A percentile compares a stretch with the other conserved stretches of the same genome.
Conservation (phyloP, 2,329 filamentous ascomycete genomes). For the Neonectria punicea region DNA sequence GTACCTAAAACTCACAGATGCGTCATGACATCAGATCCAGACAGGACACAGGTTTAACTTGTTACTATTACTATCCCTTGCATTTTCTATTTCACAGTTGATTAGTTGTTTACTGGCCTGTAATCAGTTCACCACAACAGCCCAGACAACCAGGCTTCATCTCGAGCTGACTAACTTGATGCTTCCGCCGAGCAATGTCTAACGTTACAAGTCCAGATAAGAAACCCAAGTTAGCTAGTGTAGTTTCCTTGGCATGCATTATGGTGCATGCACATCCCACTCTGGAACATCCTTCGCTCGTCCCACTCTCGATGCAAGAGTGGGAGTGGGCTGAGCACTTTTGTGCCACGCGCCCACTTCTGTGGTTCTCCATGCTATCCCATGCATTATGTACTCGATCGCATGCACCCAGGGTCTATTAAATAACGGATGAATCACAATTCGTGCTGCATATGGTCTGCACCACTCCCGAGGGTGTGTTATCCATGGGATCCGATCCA, state of each 20-base stretch:
- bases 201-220: background rate
- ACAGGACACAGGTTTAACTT: background rate
- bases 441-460: background rate
- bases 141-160: too few relatives aligned
- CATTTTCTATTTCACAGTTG: background rate
- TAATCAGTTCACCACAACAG: too few relatives aligned
- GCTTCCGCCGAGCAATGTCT: background rate
- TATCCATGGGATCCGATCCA: background rate
- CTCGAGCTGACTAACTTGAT: background rate
- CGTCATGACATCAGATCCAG: too few relatives aligned
- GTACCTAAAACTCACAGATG: too few relatives aligned
- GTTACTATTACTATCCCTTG: background rate
- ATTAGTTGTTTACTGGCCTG: background rate
- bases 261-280: background rate
- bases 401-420: background rate
- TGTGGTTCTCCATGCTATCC: background rate
- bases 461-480: background rate
- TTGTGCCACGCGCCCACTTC: background rate
- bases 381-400: background rate
- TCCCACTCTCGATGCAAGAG: background rate
- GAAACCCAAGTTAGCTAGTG: background rate
- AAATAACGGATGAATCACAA: background rate
- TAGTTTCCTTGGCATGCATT: background rate
- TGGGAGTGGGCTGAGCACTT: background rate
- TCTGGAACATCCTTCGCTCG: background rate